Conservation (phyloP, 257 asterid species). For the Thymus quinquecostatus region DNA sequence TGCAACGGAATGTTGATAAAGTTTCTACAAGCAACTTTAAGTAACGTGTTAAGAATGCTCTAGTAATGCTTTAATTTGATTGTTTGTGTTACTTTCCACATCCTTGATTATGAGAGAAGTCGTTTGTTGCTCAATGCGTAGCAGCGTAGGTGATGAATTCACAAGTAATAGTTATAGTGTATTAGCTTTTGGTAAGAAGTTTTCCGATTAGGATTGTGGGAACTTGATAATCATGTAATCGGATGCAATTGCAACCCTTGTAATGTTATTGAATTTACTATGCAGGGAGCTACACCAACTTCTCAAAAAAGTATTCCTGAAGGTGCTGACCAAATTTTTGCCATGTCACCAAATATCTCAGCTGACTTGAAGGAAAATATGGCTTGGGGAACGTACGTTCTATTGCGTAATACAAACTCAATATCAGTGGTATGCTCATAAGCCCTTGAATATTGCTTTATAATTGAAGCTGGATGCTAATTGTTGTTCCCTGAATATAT, state of each 20-base stretch:
- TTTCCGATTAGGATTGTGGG: neutral
- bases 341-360: constrained; percentile 56
- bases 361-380: constrained; percentile 71
- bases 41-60: neutral
- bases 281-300: constrained; percentile 72
- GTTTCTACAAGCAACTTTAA: neutral
- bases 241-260: neutral
- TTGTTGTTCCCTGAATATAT: neutral
- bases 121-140: too few relatives aligned
- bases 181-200: neutral
- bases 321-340: constrained; percentile 71
- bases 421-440: constrained; percentile 74
- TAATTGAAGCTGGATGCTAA: constrained; percentile 1
- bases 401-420: constrained; percentile 85
- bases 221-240: constrained; percentile 2
- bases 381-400: constrained; percentile 93
- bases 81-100: too few relatives aligned
- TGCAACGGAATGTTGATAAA: neutral
- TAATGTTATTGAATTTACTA: constrained; percentile 6
- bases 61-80: too few relatives aligned
- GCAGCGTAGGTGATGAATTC: neutral
- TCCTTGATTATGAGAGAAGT: too few relatives aligned
- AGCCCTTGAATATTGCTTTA: constrained; percentile 17
- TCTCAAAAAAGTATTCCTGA: constrained; percentile 65
- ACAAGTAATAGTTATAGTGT: neutral